Percentiles rank a stretch among this genome's conserved stretches.
Evolutionary conservation across 805 yeast genomes (phyloP).

Genomic region (Suhomyces vadensis): DNA sequence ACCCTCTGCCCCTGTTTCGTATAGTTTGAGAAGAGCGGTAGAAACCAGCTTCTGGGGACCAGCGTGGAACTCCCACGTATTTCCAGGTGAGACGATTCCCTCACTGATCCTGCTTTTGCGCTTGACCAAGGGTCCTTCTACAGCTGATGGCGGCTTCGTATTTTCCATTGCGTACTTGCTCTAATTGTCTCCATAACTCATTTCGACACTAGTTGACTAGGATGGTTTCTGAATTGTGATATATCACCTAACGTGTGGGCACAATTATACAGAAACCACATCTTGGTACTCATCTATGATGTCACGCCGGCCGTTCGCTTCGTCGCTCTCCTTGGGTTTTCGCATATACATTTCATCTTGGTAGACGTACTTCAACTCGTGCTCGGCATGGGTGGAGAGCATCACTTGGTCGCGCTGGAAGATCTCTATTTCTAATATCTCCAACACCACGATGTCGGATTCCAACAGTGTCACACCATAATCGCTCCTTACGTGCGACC

Average conservation of each 20-base stretch:
- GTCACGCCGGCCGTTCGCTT: neutral
- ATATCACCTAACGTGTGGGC: too few relatives aligned
- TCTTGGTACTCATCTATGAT: neutral
- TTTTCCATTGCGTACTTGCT: too few relatives aligned
- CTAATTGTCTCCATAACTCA: too few relatives aligned
- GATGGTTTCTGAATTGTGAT: too few relatives aligned
- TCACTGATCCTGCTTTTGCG: constrained; percentile 1
- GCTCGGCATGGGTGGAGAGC: constrained; percentile 22
- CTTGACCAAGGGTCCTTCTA: too few relatives aligned
- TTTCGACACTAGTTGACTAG: too few relatives aligned
- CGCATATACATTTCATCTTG: constrained; percentile 12
- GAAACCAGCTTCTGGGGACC: neutral
- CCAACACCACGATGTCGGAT: constrained; percentile 21
- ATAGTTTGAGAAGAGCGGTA: too few relatives aligned
- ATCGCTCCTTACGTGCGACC: neutral
- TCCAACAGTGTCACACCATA: constrained; percentile 5
- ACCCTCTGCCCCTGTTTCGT: too few relatives aligned
- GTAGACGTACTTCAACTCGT: constrained; percentile 24
- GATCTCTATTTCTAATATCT: constrained; percentile 30
- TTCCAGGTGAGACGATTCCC: neutral
- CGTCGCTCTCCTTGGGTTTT: neutral
- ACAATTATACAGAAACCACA: too few relatives aligned
- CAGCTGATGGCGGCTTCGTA: too few relatives aligned
- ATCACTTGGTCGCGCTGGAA: constrained; percentile 32
- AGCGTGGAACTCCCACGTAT: neutral